Percentiles rank a stretch among this genome's conserved stretches.
These are phyloP conservation scores for Collybia mongolica DNA, from an alignment of 768 basidiomycete species.

Conservation along the genomic window DNA sequence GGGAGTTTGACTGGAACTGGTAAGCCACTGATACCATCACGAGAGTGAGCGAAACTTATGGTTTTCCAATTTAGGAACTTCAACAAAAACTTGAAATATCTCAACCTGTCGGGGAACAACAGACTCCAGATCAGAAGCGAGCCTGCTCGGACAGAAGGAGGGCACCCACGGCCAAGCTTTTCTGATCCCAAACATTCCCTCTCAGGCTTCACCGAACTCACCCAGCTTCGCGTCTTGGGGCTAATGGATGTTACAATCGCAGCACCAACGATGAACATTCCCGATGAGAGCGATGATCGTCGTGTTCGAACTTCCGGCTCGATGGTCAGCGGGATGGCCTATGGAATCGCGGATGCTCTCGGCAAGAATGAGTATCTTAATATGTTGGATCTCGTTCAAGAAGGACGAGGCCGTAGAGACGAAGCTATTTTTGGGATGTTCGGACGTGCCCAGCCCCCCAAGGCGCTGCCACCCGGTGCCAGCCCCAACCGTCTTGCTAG, in stretches of 20 bases:
- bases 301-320: slow-evolving; percentile 90
- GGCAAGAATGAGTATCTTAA: slow-evolving; percentile 76
- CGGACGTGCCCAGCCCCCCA: slow-evolving; percentile 62
- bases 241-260: slow-evolving; percentile 95
- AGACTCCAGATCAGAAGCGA: slow-evolving; percentile 92
- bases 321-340: slow-evolving; percentile 88
- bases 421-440: slow-evolving; percentile 98
- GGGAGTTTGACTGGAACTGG: slow-evolving; percentile 99
- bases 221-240: slow-evolving; percentile 85
- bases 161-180: slow-evolving; percentile 22
- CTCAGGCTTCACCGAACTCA: slow-evolving; percentile 86
- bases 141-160: slow-evolving; percentile 27
- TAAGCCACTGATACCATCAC: slow-evolving; percentile 31
- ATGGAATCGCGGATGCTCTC: slow-evolving; percentile 93
- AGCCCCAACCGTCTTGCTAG: slow-evolving; percentile 74
- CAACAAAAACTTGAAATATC: slow-evolving; percentile 89
- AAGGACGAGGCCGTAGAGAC: slow-evolving; percentile 72
- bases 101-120: slow-evolving; percentile 97
- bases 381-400: slow-evolving; percentile 91
- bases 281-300: slow-evolving; percentile 84
- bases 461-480: slow-evolving; percentile 37
- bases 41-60: not conserved
- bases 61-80: slow-evolving; percentile 70
- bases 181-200: slow-evolving; percentile 38
- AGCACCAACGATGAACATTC: slow-evolving; percentile 61